Base-by-base conservation (phyloP, 345 rosid genomes). In the Mallotus nudiflorus region DNA sequence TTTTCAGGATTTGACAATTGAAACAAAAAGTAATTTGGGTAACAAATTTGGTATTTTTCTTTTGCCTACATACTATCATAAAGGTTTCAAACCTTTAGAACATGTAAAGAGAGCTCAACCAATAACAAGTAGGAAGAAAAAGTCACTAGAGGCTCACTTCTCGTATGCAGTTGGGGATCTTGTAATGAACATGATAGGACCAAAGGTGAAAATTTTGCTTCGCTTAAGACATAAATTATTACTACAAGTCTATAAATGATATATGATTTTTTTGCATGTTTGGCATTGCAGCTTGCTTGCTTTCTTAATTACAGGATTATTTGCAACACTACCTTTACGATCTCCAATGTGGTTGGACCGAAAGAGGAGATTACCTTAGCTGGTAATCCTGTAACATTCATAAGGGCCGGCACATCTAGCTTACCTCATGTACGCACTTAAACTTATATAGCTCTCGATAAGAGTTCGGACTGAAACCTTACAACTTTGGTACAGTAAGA, bases 271-370 rank as follows among this genome's bases (percentile, higher is more conserved):
- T n/a, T n/a, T n/a, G 35, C 0, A 8, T 24, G 5, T 13, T 11
- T n/a, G 44, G 1, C 35, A 3, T 58, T 74, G 81, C 62, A 88
- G 89, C 68, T 65, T 45, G 85, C 88, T 19, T n/a, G 73, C 76
- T 25, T 49, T 63, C 81, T 87, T 7, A 84, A 84, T 68, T 81
- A 87, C 78, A 77, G 71, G 67, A 62, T 89, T 33, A 1, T 85
- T 5, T 83, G 95, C 61, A 80, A 85, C 61, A 77, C 87, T 0
- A 83, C 80, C 14, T 85, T 87, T 71, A 83, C 87, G 2, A 68
- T 89, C 67, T 89, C 91, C 0, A 85, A 87, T 19, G 39, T 89
- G 56, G 44, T 84, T 3, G 95, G 91, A 18, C 91, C 91, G 0
- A 57, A 33, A 49, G 86, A 85, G 74, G 80, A 81, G 73, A 80